A percentile compares a stretch with the other conserved stretches of the same genome.
Conservation (phyloP, 1,139 yeast species). For the Taphrina betulina region DNA sequence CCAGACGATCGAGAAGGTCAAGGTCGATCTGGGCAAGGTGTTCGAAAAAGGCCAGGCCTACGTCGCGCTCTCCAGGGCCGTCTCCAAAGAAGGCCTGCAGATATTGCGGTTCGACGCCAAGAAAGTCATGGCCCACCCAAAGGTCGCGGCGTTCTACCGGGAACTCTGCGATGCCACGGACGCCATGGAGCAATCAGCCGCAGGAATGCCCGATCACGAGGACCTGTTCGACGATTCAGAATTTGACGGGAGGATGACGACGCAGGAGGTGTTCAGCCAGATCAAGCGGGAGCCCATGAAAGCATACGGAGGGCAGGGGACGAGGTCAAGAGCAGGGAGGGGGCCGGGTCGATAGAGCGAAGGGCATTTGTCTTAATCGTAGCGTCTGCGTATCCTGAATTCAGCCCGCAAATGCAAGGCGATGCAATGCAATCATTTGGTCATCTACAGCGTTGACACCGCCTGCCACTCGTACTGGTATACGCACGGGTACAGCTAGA, state of each 20-base stretch:
- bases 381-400: no score
- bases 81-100: slow-evolving; percentile 68
- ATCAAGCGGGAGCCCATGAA: slow-evolving; percentile 16
- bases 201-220: not conserved
- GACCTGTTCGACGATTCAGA: not conserved
- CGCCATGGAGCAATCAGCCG: slow-evolving; percentile 5
- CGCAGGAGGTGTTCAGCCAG: slow-evolving; percentile 30
- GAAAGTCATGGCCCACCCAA: slow-evolving; percentile 63
- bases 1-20: slow-evolving; percentile 79
- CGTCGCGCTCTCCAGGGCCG: slow-evolving; percentile 89
- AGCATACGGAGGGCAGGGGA: slow-evolving; percentile 11
- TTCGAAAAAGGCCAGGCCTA: slow-evolving; percentile 92
- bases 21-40: slow-evolving; percentile 70
- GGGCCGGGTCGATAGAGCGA: no score
- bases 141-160: slow-evolving; percentile 65
- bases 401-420: no score
- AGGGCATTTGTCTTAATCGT: no score
- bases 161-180: slow-evolving; percentile 13
- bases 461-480: no score
- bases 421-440: no score
- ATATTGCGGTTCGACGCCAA: slow-evolving; percentile 65
- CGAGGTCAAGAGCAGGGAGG: no score
- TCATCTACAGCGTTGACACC: no score
- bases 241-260: not conserved
- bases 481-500: no score